These are phyloP conservation scores for Talaromyces sp. DNA, from an alignment of 2,329 filamentous ascomycete genomes.

Conservation along the genomic window DNA sequence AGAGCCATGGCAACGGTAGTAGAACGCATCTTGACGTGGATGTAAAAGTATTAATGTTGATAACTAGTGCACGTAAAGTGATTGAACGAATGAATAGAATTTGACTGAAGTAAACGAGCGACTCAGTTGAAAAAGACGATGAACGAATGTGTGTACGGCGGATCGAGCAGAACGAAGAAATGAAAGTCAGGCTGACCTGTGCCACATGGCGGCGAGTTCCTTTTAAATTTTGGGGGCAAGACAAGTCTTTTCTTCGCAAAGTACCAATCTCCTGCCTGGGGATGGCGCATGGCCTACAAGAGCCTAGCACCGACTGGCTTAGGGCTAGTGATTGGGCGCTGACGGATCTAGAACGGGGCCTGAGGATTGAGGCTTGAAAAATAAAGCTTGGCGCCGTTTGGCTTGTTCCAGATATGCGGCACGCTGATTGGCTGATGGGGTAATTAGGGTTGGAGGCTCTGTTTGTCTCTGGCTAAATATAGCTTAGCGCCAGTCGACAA, in stretches of 20 bases:
- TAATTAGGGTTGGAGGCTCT: neutral
- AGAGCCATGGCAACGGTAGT: conserved; percentile 4
- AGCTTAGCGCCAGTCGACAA: neutral
- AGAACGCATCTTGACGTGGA: conserved; percentile 7
- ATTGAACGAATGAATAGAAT: neutral
- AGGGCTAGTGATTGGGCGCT: neutral
- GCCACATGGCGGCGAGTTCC: neutral
- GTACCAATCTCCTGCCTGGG: neutral
- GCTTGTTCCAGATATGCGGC: neutral
- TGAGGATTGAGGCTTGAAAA: neutral
- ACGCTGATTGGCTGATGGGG: neutral
- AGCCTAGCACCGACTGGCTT: neutral
- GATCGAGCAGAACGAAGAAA: neutral
- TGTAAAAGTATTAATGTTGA: neutral
- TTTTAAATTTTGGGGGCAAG: neutral
- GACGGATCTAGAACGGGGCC: neutral
- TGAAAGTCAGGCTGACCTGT: neutral
- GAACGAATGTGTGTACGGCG: neutral
- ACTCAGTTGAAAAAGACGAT: neutral
- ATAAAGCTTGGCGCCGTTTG: neutral
- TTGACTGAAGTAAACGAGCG: neutral
- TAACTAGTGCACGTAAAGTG: neutral
- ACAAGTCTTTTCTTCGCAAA: neutral
- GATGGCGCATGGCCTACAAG: neutral
- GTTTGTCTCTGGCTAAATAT: neutral